These are phyloP conservation scores for Pleurotus djamor DNA, from an alignment of 768 basidiomycete genomes.

Conservation along the genomic window DNA sequence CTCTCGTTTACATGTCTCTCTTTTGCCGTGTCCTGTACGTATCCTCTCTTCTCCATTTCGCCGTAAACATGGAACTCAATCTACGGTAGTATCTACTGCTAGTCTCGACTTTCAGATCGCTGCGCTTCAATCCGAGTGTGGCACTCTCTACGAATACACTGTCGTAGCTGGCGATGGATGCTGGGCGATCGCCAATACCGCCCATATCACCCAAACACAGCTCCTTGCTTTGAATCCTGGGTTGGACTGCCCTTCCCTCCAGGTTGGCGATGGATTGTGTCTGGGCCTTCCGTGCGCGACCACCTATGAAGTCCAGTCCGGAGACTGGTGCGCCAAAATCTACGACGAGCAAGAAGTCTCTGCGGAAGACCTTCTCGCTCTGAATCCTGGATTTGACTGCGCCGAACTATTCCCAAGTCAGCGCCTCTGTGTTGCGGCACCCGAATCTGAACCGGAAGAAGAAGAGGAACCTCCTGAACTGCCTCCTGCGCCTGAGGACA, in stretches of 20 bases:
- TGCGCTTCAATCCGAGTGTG: neutral
- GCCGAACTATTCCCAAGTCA: constrained; percentile 4
- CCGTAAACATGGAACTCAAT: neutral
- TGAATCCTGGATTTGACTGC: constrained; percentile 6
- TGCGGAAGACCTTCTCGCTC: constrained; percentile 1
- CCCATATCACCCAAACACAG: constrained; percentile 5
- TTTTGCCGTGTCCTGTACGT: neutral
- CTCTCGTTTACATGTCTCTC: neutral
- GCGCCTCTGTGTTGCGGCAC: constrained; percentile 2
- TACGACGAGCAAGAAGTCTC: constrained; percentile 1
- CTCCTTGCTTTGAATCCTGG: constrained; percentile 7
- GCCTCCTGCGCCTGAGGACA: neutral
- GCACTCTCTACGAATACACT: neutral
- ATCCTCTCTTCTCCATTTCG: neutral
- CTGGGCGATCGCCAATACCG: constrained; percentile 3
- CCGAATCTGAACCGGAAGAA: neutral
- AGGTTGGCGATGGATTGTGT: neutral
- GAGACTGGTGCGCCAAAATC: constrained; percentile 9
- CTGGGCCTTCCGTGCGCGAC: constrained; percentile 4
- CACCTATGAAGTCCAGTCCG: constrained; percentile 1
- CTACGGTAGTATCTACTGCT: neutral
- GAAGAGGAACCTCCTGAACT: neutral
- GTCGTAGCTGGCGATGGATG: neutral
- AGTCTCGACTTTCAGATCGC: neutral
- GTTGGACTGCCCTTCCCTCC: constrained; percentile 2